phyloP scores from a whole-genome alignment of 345 rosid genomes.

The Heritiera littoralis region DNA sequence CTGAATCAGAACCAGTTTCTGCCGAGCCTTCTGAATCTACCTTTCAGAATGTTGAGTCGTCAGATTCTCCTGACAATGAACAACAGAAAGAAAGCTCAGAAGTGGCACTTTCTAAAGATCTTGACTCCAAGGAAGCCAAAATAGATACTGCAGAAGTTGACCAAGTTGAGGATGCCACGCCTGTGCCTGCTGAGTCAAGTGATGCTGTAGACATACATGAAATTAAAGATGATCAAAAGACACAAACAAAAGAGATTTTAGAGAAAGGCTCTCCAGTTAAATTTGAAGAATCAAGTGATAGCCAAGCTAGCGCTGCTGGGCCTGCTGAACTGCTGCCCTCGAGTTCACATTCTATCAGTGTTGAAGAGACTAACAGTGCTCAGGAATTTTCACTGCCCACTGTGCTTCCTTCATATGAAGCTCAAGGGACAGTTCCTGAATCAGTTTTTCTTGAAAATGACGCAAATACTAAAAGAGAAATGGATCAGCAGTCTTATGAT shows the following conservation, averaged over 20 bases:
- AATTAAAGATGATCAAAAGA: constrained; percentile 37
- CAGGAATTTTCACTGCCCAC: constrained; percentile 36
- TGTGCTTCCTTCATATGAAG: constrained; percentile 45
- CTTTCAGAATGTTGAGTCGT: constrained; percentile 35
- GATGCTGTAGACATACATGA: constrained; percentile 41
- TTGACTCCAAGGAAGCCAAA: constrained; percentile 41
- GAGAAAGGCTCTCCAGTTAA: constrained; percentile 39
- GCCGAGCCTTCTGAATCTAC: constrained; percentile 40
- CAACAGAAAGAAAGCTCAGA: constrained; percentile 44
- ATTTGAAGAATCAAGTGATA: constrained; percentile 43
- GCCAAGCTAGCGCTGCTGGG: constrained; percentile 27
- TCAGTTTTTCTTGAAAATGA: constrained; percentile 39
- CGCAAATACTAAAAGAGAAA: constrained; percentile 27
- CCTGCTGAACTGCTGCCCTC: constrained; percentile 31
- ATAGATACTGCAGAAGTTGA: constrained; percentile 40
- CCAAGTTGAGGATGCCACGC: constrained; percentile 32
- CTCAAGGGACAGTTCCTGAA: constrained; percentile 44
- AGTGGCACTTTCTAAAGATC: constrained; percentile 35
- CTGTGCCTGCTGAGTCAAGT: constrained; percentile 36
- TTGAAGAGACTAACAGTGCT: constrained; percentile 39
- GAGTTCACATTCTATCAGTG: constrained; percentile 31
- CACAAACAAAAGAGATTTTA: constrained; percentile 37
- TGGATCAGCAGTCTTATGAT: constrained; percentile 41
- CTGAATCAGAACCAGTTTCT: constrained; percentile 36
- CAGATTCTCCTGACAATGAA: constrained; percentile 36